Conservation (phyloP, 176 grass and related monocot species). For the Aechmea fasciata region DNA sequence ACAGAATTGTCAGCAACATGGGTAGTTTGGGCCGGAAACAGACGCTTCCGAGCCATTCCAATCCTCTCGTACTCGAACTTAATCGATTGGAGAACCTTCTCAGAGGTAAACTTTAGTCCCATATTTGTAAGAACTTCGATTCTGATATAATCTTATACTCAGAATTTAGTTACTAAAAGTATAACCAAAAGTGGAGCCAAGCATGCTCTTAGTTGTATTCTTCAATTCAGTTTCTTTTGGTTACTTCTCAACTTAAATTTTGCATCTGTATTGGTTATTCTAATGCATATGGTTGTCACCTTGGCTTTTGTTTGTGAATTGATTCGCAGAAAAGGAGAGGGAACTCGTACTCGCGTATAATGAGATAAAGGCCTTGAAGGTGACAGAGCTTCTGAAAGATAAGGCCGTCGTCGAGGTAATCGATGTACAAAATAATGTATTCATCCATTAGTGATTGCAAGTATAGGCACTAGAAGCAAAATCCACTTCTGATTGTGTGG, state of each 20-base stretch:
- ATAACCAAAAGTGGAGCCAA: no score
- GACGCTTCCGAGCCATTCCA: slow-evolving; percentile 38
- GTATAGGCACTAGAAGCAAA: neutral
- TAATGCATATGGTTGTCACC: neutral
- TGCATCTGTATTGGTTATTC: neutral
- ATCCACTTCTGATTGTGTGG: neutral
- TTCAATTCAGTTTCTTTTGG: no score
- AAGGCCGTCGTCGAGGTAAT: slow-evolving; percentile 73
- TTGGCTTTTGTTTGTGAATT: slow-evolving; percentile 10
- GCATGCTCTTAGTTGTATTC: no score
- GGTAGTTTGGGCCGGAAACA: slow-evolving; percentile 66
- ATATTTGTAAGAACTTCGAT: no score
- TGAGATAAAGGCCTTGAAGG: slow-evolving; percentile 74
- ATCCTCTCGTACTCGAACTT: slow-evolving; percentile 60
- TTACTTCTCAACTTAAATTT: no score
- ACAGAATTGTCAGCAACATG: slow-evolving; percentile 27
- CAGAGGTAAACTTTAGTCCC: slow-evolving; percentile 64
- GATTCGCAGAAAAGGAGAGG: slow-evolving; percentile 69
- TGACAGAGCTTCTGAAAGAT: slow-evolving; percentile 67
- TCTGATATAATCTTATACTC: no score
- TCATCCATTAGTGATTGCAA: neutral
- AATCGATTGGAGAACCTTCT: slow-evolving; percentile 68
- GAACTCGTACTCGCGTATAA: slow-evolving; percentile 50
- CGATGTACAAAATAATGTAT: slow-evolving; percentile 10
- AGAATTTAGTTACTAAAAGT: no score